Evolutionary conservation across 2,329 filamentous ascomycete genomes (phyloP), one percentile per base, ranked within the genome.

Genomic region (Bisporella sp.): DNA sequence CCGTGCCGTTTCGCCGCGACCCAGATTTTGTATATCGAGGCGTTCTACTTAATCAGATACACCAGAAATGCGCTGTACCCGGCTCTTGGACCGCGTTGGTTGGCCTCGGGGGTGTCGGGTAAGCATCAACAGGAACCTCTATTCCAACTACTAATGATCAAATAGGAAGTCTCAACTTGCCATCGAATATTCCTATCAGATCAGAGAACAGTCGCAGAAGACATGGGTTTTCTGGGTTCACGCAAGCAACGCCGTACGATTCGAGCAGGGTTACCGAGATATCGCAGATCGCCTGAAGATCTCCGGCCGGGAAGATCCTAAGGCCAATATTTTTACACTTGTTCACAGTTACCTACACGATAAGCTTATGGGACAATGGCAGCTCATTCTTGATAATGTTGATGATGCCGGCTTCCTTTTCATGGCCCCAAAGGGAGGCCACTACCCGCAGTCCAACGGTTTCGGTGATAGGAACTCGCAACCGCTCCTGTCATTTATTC

Each of bases 151-250:
- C 21, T 21, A 21, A 21, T 51, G 39, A 53, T 46, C 32, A 13
- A 29, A 52, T 49, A n/a, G 39, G 9, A 43, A 43, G 41, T 43
- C 41, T 8, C 41, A 43, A 29, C 41, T 43, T 8, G 41, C 65
- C 8, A 70, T 71, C 45, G 57, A 70, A 59, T 70, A 69, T 44
- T 59, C 61, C 1, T 62, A 71, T 50, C 57, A 53, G 43, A 52
- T 59, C n/a, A 56, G 54, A 51, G 53, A 63, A 21, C 9, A 8
- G 21, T 43, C 9, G 41, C 41, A 8, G 35, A n/a, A 37, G 8
- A 37, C 35, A n/a, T 67, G 58, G 58, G 56, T 70, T 32, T 70
- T 71, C 49, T 73, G 64, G 69, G 56, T 71, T 5, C 58, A 71
- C 52, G 64, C 66, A 3, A 65, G 61, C 47, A 67, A 64, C 46